Conservation (phyloP, 352 stramenopile genomes). For the Phytopythium sindhum region DNA sequence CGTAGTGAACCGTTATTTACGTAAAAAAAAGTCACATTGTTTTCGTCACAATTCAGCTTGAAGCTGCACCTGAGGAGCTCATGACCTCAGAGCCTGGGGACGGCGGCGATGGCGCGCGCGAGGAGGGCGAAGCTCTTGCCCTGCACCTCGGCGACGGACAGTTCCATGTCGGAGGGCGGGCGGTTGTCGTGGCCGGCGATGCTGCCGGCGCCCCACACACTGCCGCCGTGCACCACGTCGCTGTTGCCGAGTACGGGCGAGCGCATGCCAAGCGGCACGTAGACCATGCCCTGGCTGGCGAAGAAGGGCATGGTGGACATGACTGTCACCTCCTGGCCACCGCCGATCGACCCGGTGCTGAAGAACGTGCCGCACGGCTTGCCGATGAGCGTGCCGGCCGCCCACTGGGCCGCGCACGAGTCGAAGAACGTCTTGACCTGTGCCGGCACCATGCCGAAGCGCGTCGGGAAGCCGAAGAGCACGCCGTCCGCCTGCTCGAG, state of each 20-base stretch:
- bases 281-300: constrained; percentile 89
- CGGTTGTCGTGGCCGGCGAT: constrained; percentile 81
- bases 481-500: constrained; percentile 74
- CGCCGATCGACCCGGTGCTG: constrained; percentile 67
- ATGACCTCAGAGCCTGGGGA: neutral
- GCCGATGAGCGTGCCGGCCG: constrained; percentile 70
- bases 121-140: constrained; percentile 81
- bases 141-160: constrained; percentile 72
- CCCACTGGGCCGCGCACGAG: constrained; percentile 81
- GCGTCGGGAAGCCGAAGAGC: constrained; percentile 84
- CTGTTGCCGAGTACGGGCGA: constrained; percentile 65
- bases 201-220: constrained; percentile 81
- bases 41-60: neutral
- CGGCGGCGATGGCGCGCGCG: constrained; percentile 71
- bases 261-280: constrained; percentile 85
- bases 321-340: constrained; percentile 89
- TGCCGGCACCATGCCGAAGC: constrained; percentile 73
- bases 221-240: constrained; percentile 75
- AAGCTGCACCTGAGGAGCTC: neutral
- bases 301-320: constrained; percentile 86
- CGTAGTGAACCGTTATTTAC: no score
- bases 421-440: constrained; percentile 92
- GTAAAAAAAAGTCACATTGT: neutral
- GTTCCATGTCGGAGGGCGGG: constrained; percentile 77
- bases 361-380: constrained; percentile 90